Conservation (phyloP, 257 asterid genomes). For the Solanum bulbocastanum region DNA sequence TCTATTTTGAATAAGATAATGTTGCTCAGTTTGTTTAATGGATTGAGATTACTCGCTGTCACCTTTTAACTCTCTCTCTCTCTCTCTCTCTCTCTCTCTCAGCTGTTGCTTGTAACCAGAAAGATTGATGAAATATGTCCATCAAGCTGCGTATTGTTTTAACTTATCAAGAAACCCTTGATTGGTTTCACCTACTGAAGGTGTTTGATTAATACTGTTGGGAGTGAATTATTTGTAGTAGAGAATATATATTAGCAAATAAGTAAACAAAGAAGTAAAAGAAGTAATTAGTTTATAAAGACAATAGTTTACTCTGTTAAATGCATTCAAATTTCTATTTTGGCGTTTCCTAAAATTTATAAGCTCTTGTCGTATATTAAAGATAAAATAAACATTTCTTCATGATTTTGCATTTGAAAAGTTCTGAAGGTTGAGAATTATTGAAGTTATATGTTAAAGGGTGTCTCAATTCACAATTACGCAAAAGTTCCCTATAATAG, state of each 20-base stretch:
- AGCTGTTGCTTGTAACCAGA: background rate
- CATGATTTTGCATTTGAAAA: background rate
- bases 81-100: background rate
- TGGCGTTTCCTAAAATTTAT: background rate
- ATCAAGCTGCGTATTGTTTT: background rate
- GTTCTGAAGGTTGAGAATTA: background rate
- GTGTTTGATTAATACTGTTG: background rate
- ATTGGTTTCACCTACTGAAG: background rate
- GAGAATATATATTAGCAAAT: background rate
- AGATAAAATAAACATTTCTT: background rate
- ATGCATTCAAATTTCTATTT: background rate
- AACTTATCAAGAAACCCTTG: background rate
- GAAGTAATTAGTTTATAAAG: background rate
- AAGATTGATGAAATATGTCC: background rate
- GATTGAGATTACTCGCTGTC: background rate
- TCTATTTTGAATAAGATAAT: background rate
- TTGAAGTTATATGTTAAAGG: background rate
- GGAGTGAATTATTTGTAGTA: background rate
- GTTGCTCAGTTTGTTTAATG: background rate
- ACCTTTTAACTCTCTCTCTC: background rate
- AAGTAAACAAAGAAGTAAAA: background rate
- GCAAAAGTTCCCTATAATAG: background rate
- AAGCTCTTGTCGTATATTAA: background rate
- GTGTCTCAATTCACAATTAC: background rate
- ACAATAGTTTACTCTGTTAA: background rate